Base-by-base conservation (phyloP, 208 protist genomes). In the Leishmania major region DNA sequence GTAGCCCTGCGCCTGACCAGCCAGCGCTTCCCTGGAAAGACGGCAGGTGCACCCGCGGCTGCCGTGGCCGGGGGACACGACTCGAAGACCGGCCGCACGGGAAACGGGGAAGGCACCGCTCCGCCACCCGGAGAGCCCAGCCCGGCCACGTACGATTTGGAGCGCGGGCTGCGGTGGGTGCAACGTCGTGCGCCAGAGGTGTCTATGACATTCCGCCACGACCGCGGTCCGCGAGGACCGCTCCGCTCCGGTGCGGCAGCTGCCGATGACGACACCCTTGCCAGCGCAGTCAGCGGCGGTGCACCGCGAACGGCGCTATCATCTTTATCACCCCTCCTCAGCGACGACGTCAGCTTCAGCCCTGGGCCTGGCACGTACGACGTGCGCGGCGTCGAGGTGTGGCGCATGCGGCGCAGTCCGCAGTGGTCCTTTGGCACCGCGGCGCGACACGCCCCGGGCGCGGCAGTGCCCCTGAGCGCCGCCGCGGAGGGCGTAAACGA, bases 281-380 rank as follows among this genome's bases (percentile, higher is more conserved):
- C 57, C 8, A 35, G 57, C 57, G 51, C 53, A 22, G 51, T 77
- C n/a, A 35, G 25, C 75, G 43, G 37, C 13, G 57, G 51, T 19
- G 73, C 73, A 22, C 35, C 51, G n/a, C 15, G n/a, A 8, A 53
- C 4, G 5, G 11, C 47, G 7, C 51, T 59, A 0, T 11, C 73
- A 8, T 11, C 11, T 10, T 28, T 53, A 31, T 15, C 73, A 31
- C 51, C 25, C 15, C 53, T 47, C 31, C 25, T 77, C 51, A 31
- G 53, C 51, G 49, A 31, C 35, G 73, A 77, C 51, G 35, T 25
- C 49, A 5, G 51, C 7, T 40, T 75, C 8, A 15, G 78, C 67
- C 90, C 90, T 25, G 90, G 90, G 4, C 90, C 90, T 5, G 90
- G 86, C 25, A 84, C 80, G 55, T 93, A 93, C 75, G 82, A 86